Evolutionary conservation across 1,284 basidiomycete species (phyloP).

Genomic region (Porogramme epimiltina): DNA sequence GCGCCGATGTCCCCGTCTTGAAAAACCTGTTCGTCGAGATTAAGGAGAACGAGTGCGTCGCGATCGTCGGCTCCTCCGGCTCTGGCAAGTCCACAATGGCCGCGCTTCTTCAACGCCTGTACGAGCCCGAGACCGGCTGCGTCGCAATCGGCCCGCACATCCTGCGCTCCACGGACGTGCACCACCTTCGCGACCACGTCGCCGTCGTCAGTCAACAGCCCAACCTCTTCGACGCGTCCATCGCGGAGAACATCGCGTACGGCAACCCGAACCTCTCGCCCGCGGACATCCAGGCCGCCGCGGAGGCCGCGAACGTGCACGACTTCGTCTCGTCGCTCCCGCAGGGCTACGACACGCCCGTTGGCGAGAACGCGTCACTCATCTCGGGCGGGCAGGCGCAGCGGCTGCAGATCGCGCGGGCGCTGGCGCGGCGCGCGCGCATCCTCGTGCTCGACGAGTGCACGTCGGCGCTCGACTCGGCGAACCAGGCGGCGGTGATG

Average conservation of each 20-base stretch:
- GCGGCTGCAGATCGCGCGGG: constrained; percentile 89
- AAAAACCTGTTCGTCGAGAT: constrained; percentile 67
- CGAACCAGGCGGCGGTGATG: constrained; percentile 80
- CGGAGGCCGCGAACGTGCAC: constrained; percentile 78
- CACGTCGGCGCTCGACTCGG: constrained; percentile 86
- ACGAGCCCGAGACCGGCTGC: constrained; percentile 71
- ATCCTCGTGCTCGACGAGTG: constrained; percentile 95
- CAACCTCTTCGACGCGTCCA: constrained; percentile 83
- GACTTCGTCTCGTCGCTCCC: constrained; percentile 86
- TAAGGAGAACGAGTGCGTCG: constrained; percentile 77
- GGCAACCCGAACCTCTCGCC: constrained; percentile 56
- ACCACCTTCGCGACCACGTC: constrained; percentile 80
- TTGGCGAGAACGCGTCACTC: constrained; percentile 88
- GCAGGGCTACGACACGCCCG: constrained; percentile 80
- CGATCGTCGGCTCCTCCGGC: constrained; percentile 87
- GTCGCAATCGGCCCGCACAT: constrained; percentile 60
- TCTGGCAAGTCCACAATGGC: constrained; percentile 90
- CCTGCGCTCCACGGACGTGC: constrained; percentile 61
- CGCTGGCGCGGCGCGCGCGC: constrained; percentile 69
- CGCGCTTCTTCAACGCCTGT: constrained; percentile 81
- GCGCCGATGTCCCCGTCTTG: constrained; percentile 74
- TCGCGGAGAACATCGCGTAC: constrained; percentile 88
- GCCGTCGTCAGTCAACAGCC: constrained; percentile 87
- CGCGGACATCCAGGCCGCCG: constrained; percentile 68
- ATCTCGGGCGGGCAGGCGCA: constrained; percentile 96